Base-by-base conservation (phyloP, 2,329 filamentous ascomycete genomes). In the Verticillium nubilum region DNA sequence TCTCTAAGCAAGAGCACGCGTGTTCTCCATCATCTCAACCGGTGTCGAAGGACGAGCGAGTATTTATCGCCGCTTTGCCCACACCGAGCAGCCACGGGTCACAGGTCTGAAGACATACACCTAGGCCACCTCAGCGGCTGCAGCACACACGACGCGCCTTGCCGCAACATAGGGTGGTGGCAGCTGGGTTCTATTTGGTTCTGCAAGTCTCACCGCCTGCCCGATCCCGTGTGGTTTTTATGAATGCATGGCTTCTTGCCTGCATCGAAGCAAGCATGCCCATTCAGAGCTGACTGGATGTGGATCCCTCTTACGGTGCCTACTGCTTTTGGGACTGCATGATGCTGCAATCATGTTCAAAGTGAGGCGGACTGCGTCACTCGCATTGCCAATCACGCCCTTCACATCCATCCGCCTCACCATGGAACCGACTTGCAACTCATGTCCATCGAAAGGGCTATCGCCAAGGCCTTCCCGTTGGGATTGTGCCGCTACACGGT, bases 311-410 rank as follows among this genome's bases (percentile, higher is more conserved):
- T 17, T 27, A 26, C 50, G 56, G 58, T 52, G 57, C 57, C 35
- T n/a, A 54, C 59, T 47, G 33, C 58, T 28, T 60, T 61, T 57
- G 50, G 17, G 52, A 54, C 47, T 57, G 57, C 56, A 59, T 58
- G 56, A 15, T 64, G 62, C 62, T 61, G 57, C 60, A 61, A 61
- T 59, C 42, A 37, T 56, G 54, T 31, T 19, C 42, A 62, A 64
- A 64, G 59, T 63, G 62, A 64, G 62, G 62, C 62, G 61, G 50
- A 63, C 62, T 61, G 54, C 59, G 47, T 42, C 56, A 57, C n/a
- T 29, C 56, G 61, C 61, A 61, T 29, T 59, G 62, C 61, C 62
- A 61, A 61, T 61, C 60, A 59, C 53, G 19, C 42, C 55, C 54
- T 28, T 37, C 57, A 35, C 13, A 47, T 54, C 54, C 3, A 27